These are phyloP conservation scores for Crithidia fasciculata DNA, from an alignment of 208 protist species.

Conservation along the genomic window DNA sequence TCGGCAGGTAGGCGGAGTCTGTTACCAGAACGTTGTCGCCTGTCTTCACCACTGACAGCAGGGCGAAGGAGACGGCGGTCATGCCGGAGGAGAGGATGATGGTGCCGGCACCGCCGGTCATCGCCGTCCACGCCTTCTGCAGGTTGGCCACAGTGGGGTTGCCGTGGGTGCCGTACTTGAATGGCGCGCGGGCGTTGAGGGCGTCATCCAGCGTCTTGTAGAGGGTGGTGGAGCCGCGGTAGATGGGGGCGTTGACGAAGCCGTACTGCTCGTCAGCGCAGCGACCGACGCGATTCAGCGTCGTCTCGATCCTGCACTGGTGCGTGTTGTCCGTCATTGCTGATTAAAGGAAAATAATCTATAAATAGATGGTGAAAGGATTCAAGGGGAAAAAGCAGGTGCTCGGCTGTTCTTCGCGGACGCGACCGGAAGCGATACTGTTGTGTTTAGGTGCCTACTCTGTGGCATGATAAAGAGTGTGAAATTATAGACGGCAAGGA, in stretches of 20 bases:
- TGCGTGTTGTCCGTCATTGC: not conserved
- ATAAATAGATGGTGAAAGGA: not conserved
- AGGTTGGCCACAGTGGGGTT: slow-evolving; percentile 35
- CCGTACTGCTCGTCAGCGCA: slow-evolving; percentile 24
- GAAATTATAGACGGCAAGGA: no score
- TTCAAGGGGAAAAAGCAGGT: not conserved
- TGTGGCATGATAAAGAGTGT: no score
- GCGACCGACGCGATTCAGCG: slow-evolving; percentile 26
- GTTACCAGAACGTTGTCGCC: slow-evolving; percentile 38
- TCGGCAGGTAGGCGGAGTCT: slow-evolving; percentile 37
- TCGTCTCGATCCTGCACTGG: slow-evolving; percentile 22
- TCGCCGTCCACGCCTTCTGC: slow-evolving; percentile 31
- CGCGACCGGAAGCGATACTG: no score
- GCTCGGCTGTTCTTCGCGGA: no score
- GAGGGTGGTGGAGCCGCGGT: slow-evolving; percentile 36
- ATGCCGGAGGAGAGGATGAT: slow-evolving; percentile 36
- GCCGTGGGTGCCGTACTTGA: slow-evolving; percentile 31
- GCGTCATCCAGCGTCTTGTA: slow-evolving; percentile 32
- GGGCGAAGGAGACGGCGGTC: slow-evolving; percentile 24
- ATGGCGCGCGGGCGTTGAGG: slow-evolving; percentile 5
- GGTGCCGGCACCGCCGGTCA: slow-evolving; percentile 38
- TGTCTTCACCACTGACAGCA: slow-evolving; percentile 29
- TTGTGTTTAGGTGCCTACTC: no score
- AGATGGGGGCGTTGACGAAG: slow-evolving; percentile 36
- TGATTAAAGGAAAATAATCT: not conserved